Evolutionary conservation across 208 protist species (phyloP).

Genomic region (Trypanosoma brucei): DNA sequence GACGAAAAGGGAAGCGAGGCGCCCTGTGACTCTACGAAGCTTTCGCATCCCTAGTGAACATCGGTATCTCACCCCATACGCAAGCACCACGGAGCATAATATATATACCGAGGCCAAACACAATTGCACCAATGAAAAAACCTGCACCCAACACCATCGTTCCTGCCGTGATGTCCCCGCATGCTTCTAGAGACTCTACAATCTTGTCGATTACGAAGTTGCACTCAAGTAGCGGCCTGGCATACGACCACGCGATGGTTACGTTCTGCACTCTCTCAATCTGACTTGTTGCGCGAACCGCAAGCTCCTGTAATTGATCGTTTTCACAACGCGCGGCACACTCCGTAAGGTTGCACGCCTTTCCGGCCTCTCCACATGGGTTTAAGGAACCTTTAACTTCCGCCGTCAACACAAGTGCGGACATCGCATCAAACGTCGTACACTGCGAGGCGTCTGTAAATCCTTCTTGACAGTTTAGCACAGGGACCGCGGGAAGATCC

Average conservation of each 20-base stretch:
- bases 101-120: slow-evolving; percentile 72
- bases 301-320: slow-evolving; percentile 22
- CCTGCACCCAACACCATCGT: slow-evolving; percentile 46
- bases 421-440: slow-evolving; percentile 4
- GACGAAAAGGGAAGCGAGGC: too few species aligned
- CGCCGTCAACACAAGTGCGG: neutral
- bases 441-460: neutral
- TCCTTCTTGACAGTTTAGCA: neutral
- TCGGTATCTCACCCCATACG: slow-evolving; percentile 28
- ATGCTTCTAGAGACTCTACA: slow-evolving; percentile 26
- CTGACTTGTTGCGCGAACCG: slow-evolving; percentile 25
- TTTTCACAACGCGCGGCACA: slow-evolving; percentile 26
- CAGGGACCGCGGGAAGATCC: neutral
- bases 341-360: slow-evolving; percentile 22
- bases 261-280: slow-evolving; percentile 40
- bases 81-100: slow-evolving; percentile 60
- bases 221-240: slow-evolving; percentile 59
- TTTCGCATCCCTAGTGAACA: neutral
- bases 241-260: slow-evolving; percentile 55
- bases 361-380: neutral
- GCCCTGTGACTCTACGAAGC: neutral
- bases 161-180: slow-evolving; percentile 15
- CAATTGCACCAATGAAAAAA: slow-evolving; percentile 73
- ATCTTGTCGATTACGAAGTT: slow-evolving; percentile 78
- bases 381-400: slow-evolving; percentile 1